Percentiles rank a stretch among this genome's conserved stretches.
These are phyloP conservation scores for Coemansia sp. DNA, from an alignment of 192 early-diverging fungal genomes.

Conservation along the genomic window DNA sequence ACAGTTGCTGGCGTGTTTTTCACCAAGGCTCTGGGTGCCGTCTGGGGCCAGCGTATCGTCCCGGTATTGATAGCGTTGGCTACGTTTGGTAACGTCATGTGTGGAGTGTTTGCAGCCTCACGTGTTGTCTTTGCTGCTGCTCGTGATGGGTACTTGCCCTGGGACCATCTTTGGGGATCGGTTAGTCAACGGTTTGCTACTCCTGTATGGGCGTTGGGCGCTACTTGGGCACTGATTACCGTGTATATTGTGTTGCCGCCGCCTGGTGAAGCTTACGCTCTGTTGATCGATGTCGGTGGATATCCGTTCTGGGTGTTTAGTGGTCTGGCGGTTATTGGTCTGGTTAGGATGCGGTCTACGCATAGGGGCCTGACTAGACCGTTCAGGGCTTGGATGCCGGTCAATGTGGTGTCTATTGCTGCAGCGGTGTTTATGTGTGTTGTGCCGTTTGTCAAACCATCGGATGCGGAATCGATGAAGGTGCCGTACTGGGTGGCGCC, in stretches of 20 bases:
- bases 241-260: slow-evolving; percentile 52
- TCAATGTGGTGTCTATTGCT: slow-evolving; percentile 27
- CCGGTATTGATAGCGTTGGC: slow-evolving; percentile 54
- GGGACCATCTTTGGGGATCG: slow-evolving; percentile 33
- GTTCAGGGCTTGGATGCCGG: slow-evolving; percentile 46
- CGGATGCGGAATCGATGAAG: not conserved
- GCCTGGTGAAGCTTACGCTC: slow-evolving; percentile 56
- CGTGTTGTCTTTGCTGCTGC: slow-evolving; percentile 58
- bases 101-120: slow-evolving; percentile 44
- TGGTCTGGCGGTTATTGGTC: slow-evolving; percentile 56
- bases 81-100: slow-evolving; percentile 52
- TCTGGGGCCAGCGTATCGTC: slow-evolving; percentile 53
- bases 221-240: slow-evolving; percentile 18
- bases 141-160: slow-evolving; percentile 56
- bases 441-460: slow-evolving; percentile 35
- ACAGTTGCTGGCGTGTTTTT: slow-evolving; percentile 58
- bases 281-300: slow-evolving; percentile 56
- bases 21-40: slow-evolving; percentile 37
- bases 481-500: slow-evolving; percentile 55
- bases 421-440: slow-evolving; percentile 39
- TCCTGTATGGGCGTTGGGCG: slow-evolving; percentile 29
- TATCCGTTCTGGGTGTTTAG: slow-evolving; percentile 61
- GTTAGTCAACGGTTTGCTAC: slow-evolving; percentile 43
- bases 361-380: slow-evolving; percentile 45
- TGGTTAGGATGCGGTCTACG: slow-evolving; percentile 52